A percentile compares a stretch with the other conserved stretches of the same genome.
These are phyloP conservation scores for Lichtheimia corymbifera DNA, from an alignment of 371 early-diverging fungal species.

Conservation along the genomic window DNA sequence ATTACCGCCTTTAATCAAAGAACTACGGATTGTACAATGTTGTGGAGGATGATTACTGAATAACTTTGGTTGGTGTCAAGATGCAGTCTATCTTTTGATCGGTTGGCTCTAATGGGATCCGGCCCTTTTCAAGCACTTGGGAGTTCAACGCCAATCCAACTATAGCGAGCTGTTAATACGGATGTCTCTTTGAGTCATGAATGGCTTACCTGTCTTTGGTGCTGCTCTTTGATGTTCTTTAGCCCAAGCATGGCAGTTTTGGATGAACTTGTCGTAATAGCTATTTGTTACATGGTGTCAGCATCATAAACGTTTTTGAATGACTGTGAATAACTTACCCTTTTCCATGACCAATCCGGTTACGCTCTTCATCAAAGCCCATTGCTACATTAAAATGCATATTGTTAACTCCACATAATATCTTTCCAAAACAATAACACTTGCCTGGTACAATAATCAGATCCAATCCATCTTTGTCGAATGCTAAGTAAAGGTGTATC, in stretches of 20 bases:
- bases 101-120: conserved; percentile 44
- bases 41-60: conserved; percentile 4
- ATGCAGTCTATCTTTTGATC: conserved; percentile 39
- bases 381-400: conserved; percentile 30
- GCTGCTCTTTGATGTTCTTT: conserved; percentile 12
- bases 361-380: conserved; percentile 64
- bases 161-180: conserved; percentile 2
- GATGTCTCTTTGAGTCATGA: not conserved
- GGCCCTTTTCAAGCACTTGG: conserved; percentile 50
- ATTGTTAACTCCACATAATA: no score
- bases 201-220: conserved; percentile 33
- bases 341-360: conserved; percentile 74
- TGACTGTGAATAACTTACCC: conserved; percentile 40
- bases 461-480: conserved; percentile 58
- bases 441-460: conserved; percentile 69
- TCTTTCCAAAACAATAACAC: not conserved
- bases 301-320: not conserved
- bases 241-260: conserved; percentile 35
- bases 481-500: conserved; percentile 24
- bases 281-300: conserved; percentile 14
- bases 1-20: no score
- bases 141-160: conserved; percentile 61
- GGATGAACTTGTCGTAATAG: conserved; percentile 46
- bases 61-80: conserved; percentile 30
- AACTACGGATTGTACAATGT: no score